phyloP scores from a whole-genome alignment of 495 filamentous ascomycete species.

The Penicillium argentinense region DNA sequence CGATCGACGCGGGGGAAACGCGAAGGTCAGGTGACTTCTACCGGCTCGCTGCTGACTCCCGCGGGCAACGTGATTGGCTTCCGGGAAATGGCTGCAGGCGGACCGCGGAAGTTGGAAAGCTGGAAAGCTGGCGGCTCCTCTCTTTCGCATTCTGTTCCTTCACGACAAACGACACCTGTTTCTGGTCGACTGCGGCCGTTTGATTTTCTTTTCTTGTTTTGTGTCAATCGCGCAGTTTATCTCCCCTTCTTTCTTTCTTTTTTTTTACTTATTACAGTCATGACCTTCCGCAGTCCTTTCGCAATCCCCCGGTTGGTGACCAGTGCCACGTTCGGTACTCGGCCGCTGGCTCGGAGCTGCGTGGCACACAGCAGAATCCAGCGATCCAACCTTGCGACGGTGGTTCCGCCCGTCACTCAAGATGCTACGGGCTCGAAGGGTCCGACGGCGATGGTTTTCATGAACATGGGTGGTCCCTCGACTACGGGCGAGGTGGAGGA shows the following conservation, averaged over 20 bases:
- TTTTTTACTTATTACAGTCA: constrained; percentile 11
- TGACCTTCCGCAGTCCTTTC: constrained; percentile 41
- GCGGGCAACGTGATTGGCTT: constrained; percentile 19
- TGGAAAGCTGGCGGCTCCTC: neutral
- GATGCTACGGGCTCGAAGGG: constrained; percentile 61
- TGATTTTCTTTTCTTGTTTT: too few relatives aligned
- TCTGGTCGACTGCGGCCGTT: too few relatives aligned
- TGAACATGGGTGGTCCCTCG: constrained; percentile 98
- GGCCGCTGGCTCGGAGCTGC: constrained; percentile 22
- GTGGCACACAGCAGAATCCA: constrained; percentile 26
- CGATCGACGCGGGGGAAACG: constrained; percentile 33
- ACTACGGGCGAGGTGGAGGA: constrained; percentile 83
- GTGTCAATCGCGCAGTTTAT: too few relatives aligned
- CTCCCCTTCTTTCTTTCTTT: too few relatives aligned
- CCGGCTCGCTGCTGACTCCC: constrained; percentile 29
- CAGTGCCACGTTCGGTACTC: constrained; percentile 17
- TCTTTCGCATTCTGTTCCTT: too few relatives aligned
- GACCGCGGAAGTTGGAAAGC: constrained; percentile 4
- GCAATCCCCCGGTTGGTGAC: constrained; percentile 33
- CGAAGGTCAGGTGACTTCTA: constrained; percentile 43
- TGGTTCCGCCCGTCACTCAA: constrained; percentile 73
- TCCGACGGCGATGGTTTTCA: constrained; percentile 93
- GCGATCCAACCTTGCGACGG: constrained; percentile 56
- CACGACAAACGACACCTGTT: too few relatives aligned
- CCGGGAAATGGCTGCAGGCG: neutral